Base-by-base conservation (phyloP, 805 yeast species). In the Myxozyma nipponensis region DNA sequence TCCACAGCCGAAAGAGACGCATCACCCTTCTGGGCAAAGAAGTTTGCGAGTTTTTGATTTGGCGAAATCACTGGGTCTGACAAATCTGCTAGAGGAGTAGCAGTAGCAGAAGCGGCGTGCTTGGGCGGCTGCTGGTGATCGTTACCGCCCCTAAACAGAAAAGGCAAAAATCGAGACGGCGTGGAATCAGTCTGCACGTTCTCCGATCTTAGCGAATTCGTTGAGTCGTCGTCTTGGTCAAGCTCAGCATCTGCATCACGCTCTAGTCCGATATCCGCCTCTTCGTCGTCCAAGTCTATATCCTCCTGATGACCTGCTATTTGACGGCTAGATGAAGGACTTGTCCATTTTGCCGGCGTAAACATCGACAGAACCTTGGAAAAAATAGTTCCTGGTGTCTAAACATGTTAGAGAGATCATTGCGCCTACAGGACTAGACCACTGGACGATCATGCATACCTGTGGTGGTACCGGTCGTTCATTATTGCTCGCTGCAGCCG, bases 21-120 rank as follows among this genome's bases (percentile, higher is more conserved):
- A 49, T 81, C 77, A n/a, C 95, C 95, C 64, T 85, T 86, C 39
- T 69, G 71, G n/a, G 73, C 73, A 66, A 86, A 86, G 63, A 87
- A 86, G 25, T 75, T 78, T 10, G 88, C 83, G 42, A 86, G 68
- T 28, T 77, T 75, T 26, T 77, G 79, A 67, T 83, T 84, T 3
- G 83, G 81, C 15, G 74, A 69, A 4, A 49, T 36, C 25, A 30
- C 46, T n/a, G 47, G 35, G 18, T 41, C 32, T 7, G 52, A 39
- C 3, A 39, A 10, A 24, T 42, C 19, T 38, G 22, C 18, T 32
- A 9, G 9, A 1, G 22, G 19, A 24, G 21, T 34, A 21, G 35
- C 21, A 22, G 26, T 19, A 4, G 30, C 24, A 5, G 39, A 24
- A 10, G 39, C 26, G 4, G 38, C 2, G 9, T 5, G 13, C 13